Evolutionary conservation across 2,329 filamentous ascomycete species (phyloP).

Genomic region (Pyrenophora seminiperda): DNA sequence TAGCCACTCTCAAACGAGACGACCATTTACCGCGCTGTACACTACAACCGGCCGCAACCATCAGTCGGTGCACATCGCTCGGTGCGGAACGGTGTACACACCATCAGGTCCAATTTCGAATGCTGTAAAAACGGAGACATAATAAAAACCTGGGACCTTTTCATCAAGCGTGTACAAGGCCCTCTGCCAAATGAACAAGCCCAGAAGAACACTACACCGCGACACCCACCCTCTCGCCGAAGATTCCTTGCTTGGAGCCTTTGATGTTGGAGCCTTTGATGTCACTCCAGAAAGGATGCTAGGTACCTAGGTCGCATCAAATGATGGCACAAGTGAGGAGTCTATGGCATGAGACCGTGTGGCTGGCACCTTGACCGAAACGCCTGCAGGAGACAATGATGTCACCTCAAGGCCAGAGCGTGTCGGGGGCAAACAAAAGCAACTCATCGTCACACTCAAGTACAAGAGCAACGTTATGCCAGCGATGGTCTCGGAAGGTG

Average conservation of each 20-base stretch:
- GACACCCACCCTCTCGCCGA: no score
- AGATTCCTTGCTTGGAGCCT: no score
- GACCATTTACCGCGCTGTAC: constrained; percentile 93
- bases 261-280: no score
- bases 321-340: not conserved
- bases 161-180: constrained; percentile 81
- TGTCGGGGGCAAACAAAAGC: not conserved
- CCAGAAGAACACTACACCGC: constrained; percentile 11
- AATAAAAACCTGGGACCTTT: no score
- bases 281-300: not conserved
- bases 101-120: no score
- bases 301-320: no score
- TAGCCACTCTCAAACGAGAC: constrained; percentile 87
- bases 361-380: not conserved
- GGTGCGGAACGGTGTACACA: constrained; percentile 88
- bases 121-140: no score
- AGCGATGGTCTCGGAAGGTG: no score
- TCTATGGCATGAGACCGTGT: not conserved
- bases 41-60: constrained; percentile 66
- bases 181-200: constrained; percentile 61
- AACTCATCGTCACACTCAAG: constrained; percentile 4
- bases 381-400: no score
- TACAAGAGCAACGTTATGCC: not conserved
- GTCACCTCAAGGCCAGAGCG: not conserved
- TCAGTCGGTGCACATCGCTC: constrained; percentile 74